Base-by-base conservation (phyloP, 352 stramenopile species). In the Globisporangium cystogenes region DNA sequence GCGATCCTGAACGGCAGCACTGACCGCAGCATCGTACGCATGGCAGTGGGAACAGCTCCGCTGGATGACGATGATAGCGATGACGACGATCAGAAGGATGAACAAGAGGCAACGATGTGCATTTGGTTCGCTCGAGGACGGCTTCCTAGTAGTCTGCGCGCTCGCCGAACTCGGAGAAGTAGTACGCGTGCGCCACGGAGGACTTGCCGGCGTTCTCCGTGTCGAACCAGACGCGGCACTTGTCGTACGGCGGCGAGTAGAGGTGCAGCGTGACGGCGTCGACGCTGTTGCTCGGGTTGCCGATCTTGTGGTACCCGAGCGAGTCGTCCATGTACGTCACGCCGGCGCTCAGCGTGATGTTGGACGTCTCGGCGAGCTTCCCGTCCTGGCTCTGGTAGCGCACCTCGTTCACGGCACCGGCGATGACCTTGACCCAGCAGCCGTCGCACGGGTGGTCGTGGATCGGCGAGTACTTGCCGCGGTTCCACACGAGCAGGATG, bases 401-500 rank as follows among this genome's bases (percentile, higher is more conserved):
- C 23, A 77, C 78, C 66, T 96, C 86, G 55, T 73, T 68, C 24
- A 95, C 60, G 6, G 56, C 59, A 14, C 86, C 86, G 51, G 88
- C 43, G 26, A 89, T 71, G 10, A 92, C 76, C 18, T 82, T 70
- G 41, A 94, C 65, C 81, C 80, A 93, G 62, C 86, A 96, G 26
- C 84, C 86, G 55, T 95, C 84, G 55, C 82, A 89, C 39, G 79
- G 86, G 60, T 96, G 86, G 69, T 96, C 84, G 68, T 96, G 86
- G 66, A 96, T 92, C 18, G 81, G 84, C 27, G 74, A 72, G 65
- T 76, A 78, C 69, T 76, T 76, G 47, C 66, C 74, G 20, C 81
- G 72, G 70, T 94, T 97, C 92, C 92, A 98, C 65, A 93, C 95
- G 27, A 98, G 67, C 31, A 97, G 48, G 39, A 98, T 81, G n/a